Conservation (phyloP, 495 filamentous ascomycete genomes). For the Podospora bellae-mahoneyi region DNA sequence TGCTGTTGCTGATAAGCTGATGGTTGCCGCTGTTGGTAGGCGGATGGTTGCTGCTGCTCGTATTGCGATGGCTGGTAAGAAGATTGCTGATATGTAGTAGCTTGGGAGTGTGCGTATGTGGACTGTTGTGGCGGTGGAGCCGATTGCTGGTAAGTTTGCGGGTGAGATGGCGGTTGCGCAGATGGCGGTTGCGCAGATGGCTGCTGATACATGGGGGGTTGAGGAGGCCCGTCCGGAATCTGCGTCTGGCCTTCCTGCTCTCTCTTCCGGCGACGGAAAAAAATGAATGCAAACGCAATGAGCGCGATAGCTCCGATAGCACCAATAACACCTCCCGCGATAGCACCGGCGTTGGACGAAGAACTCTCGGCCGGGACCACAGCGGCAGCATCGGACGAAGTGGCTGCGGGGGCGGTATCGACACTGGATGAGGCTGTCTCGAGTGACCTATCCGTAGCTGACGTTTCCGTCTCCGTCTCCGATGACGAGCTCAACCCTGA, state of each 20-base stretch:
- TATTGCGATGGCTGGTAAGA: neutral
- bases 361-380: slow-evolving; percentile 18
- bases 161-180: neutral
- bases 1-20: neutral
- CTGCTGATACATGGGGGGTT: slow-evolving; percentile 17
- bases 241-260: slow-evolving; percentile 13
- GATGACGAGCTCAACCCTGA: neutral
- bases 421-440: neutral
- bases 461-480: neutral
- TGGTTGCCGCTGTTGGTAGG: neutral
- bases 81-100: neutral
- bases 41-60: neutral
- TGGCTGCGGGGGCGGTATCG: slow-evolving; percentile 5
- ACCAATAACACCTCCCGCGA: slow-evolving; percentile 50
- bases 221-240: slow-evolving; percentile 12
- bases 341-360: slow-evolving; percentile 39
- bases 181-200: slow-evolving; percentile 6
- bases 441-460: neutral
- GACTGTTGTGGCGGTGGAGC: neutral
- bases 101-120: neutral
- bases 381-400: neutral
- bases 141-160: neutral
- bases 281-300: slow-evolving; percentile 38
- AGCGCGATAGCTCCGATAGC: slow-evolving; percentile 45
- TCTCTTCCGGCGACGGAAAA: slow-evolving; percentile 37